phyloP scores from a whole-genome alignment of 208 protist genomes.

The Ichthyophonus hoferi region DNA sequence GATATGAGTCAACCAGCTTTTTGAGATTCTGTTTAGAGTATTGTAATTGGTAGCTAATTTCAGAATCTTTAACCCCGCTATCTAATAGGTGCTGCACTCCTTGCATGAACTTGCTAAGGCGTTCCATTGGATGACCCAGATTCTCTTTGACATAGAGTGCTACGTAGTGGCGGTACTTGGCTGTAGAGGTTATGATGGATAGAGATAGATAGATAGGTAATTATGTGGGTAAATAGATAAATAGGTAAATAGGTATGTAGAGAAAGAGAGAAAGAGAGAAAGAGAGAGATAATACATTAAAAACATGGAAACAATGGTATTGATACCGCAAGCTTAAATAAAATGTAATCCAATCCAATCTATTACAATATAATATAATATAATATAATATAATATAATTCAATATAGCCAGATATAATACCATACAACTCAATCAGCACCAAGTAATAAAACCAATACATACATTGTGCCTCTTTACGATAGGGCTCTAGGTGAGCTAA shows the following conservation, averaged over 20 bases:
- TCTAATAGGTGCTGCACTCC: conserved; percentile 11
- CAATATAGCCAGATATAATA: too few relatives aligned
- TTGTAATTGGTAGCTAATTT: conserved; percentile 26
- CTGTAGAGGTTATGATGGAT: not conserved
- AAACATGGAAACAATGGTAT: too few relatives aligned
- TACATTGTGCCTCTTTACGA: not conserved
- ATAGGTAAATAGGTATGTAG: not conserved
- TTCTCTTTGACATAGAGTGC: conserved; percentile 13
- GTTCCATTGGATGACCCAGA: conserved; percentile 22
- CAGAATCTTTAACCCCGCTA: conserved; percentile 11
- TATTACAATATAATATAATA: too few relatives aligned
- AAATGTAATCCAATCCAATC: too few relatives aligned
- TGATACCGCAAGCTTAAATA: too few relatives aligned
- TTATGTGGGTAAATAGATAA: not conserved
- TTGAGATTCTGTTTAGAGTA: conserved; percentile 21
- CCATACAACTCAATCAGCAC: too few relatives aligned
- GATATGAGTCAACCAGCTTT: conserved; percentile 1
- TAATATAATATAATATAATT: too few relatives aligned
- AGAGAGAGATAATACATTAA: not conserved
- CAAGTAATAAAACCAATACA: too few relatives aligned
- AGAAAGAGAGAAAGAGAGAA: not conserved
- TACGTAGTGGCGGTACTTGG: not conserved
- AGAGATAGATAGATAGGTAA: not conserved
- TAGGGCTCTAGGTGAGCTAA: not conserved
- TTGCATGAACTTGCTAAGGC: conserved; percentile 24